Conservation (phyloP, 306 rosid species). For the Cucumis cinereus region DNA sequence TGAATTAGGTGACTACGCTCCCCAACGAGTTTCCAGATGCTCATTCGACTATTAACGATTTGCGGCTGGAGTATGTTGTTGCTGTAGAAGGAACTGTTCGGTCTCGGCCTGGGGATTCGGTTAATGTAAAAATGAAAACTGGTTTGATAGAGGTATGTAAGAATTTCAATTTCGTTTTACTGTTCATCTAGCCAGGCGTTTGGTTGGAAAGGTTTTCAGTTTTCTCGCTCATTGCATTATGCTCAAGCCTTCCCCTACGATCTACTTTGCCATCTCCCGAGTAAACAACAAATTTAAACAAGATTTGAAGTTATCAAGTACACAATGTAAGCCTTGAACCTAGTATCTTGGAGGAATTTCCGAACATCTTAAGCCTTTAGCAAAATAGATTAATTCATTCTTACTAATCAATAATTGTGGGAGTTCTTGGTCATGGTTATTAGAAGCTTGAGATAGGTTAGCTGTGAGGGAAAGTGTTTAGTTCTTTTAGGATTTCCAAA, state of each 20-base stretch:
- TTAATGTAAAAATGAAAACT: slow-evolving; percentile 78
- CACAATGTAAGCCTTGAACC: not conserved
- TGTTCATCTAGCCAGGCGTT: not conserved
- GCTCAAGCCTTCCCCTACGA: not conserved
- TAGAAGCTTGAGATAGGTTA: not conserved
- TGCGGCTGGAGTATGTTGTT: slow-evolving; percentile 77
- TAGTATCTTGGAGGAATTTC: not conserved
- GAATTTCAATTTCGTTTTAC: not conserved
- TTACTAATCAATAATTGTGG: not conserved
- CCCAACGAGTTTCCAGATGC: slow-evolving; percentile 83
- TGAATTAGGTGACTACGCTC: slow-evolving; percentile 63
- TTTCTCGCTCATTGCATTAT: not conserved
- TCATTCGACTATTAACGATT: slow-evolving; percentile 48
- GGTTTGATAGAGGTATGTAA: slow-evolving; percentile 60
- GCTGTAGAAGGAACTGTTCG: slow-evolving; percentile 78
- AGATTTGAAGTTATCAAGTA: not conserved
- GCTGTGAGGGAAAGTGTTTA: not conserved
- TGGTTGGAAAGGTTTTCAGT: not conserved
- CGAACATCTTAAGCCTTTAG: not conserved
- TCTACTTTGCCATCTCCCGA: not conserved
- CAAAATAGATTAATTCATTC: not conserved
- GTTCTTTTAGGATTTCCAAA: not conserved
- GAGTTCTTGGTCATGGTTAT: not conserved
- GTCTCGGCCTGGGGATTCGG: slow-evolving; percentile 62
- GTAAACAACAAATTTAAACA: not conserved